Evolutionary conservation across 805 yeast species (phyloP), one percentile per base, ranked within the genome.

Genomic region (Schwanniomyces sp.): DNA sequence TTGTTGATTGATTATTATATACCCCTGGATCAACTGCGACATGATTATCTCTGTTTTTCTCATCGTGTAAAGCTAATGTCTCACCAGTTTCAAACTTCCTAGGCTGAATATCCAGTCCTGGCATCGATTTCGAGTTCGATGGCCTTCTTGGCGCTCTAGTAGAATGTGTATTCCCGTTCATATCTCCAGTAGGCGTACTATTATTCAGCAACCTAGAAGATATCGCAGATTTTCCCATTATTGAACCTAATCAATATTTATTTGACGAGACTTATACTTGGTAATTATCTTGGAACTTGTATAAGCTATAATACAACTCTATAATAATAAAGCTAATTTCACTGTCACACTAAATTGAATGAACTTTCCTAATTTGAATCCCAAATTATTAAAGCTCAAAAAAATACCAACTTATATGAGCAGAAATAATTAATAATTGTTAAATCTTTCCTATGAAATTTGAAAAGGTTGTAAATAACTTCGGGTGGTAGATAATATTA

Each of bases 151-250:
- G n/a, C 16, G 30, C 34, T 30, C 43, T 39, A 17, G 25, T 43
- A 34, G 45, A 26, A 17, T 34, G 36, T 10, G 40, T 16, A 4
- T 38, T 26, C 12, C 32, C 12, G 26, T 36, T 21, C 27, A 26
- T 43, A 14, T 32, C 36, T 32, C 36, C 36, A 32, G 7, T 32
- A 14, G 36, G 36, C 14, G 40, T 43, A 40, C 26, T 28, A 25
- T 32, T 32, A n/a, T 45, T 34, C 40, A 28, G 48, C 12, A 25
- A 25, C 29, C 43, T 46, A 14, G 54, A 44, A n/a, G 54, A 50
- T 28, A 54, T 43, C 10, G 52, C 54, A 18, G 58, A 54, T 38
- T 54, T 51, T 16, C 50, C 58, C 56, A 54, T 54, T 30, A n/a
- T 43, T 36, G 11, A n/a, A 10, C 26, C 10, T 16, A 32, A 32